A percentile compares a stretch with the other conserved stretches of the same genome.
Evolutionary conservation across 1,284 basidiomycete species (phyloP).

Genomic region (Fomes fomentarius): DNA sequence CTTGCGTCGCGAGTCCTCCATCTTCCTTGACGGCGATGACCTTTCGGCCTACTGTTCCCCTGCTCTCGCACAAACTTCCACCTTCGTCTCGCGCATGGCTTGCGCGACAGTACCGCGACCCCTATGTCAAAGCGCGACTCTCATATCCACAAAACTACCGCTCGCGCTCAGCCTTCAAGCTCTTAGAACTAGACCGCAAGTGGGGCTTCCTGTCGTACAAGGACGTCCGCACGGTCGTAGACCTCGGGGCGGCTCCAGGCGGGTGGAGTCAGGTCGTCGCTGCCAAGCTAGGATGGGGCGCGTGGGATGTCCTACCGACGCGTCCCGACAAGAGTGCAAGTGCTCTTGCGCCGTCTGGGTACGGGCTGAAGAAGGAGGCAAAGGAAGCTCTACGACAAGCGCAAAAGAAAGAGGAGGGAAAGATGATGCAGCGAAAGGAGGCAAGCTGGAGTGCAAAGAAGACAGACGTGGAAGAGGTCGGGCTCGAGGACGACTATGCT

Average conservation of each 20-base stretch:
- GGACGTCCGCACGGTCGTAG: constrained; percentile 67
- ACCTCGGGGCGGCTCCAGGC: constrained; percentile 87
- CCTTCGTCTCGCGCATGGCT: constrained; percentile 49
- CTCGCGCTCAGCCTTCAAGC: constrained; percentile 86
- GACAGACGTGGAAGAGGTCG: neutral
- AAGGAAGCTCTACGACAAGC: constrained; percentile 3
- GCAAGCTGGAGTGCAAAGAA: constrained; percentile 8
- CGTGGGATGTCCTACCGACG: constrained; percentile 5
- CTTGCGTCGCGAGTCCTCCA: neutral
- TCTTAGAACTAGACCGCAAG: constrained; percentile 68
- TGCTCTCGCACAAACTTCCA: constrained; percentile 22
- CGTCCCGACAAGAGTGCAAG: neutral
- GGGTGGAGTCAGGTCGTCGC: constrained; percentile 89
- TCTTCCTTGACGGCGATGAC: constrained; percentile 9
- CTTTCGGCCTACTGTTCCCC: constrained; percentile 24
- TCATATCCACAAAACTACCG: constrained; percentile 53
- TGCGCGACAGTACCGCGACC: constrained; percentile 63
- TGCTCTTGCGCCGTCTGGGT: neutral
- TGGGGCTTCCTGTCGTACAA: constrained; percentile 54
- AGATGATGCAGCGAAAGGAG: no score
- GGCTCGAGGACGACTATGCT: constrained; percentile 6
- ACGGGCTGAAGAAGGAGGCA: constrained; percentile 17
- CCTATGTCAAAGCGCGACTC: constrained; percentile 66
- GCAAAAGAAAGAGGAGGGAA: neutral
- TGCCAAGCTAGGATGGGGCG: constrained; percentile 45